A percentile compares a stretch with the other conserved stretches of the same genome.
Conservation (phyloP, 2,329 filamentous ascomycete genomes). For the Ceratocystis eucalypticola region DNA sequence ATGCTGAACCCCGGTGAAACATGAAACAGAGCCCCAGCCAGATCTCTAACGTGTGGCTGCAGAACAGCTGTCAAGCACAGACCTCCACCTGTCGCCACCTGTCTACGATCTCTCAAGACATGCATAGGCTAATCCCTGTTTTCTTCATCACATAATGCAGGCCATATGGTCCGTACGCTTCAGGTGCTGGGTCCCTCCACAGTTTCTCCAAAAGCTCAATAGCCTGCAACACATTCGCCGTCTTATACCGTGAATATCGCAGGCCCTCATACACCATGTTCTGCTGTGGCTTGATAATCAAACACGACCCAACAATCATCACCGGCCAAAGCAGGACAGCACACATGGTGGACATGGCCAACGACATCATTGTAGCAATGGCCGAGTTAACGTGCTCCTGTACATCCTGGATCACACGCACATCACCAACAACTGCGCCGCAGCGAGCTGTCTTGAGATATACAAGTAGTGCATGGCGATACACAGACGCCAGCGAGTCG, state of each 20-base stretch:
- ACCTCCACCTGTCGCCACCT: neutral
- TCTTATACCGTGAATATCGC: conserved; percentile 18
- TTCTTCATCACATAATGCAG: conserved; percentile 19
- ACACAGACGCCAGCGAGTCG: conserved; percentile 18
- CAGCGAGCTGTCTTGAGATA: conserved; percentile 17
- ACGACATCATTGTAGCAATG: conserved; percentile 17
- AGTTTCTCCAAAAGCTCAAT: conserved; percentile 18
- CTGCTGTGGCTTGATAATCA: conserved; percentile 19
- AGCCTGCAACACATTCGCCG: conserved; percentile 18
- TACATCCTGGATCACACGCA: conserved; percentile 16
- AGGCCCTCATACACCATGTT: conserved; percentile 19
- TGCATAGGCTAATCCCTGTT: conserved; percentile 18
- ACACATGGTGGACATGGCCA: conserved; percentile 18
- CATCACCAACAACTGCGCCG: conserved; percentile 14
- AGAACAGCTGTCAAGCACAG: neutral
- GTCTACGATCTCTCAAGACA: conserved; percentile 9
- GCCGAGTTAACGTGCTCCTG: conserved; percentile 19
- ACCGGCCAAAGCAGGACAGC: conserved; percentile 17
- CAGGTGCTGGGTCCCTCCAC: conserved; percentile 18
- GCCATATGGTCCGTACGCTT: conserved; percentile 18
- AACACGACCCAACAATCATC: conserved; percentile 18
- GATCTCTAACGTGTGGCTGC: neutral
- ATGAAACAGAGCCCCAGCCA: neutral
- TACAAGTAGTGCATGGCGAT: conserved; percentile 14
- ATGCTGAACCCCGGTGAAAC: neutral